A percentile compares a stretch with the other conserved stretches of the same genome.
Conservation (phyloP, 2,329 filamentous ascomycete species). For the Dryadomyces quercivorus region DNA sequence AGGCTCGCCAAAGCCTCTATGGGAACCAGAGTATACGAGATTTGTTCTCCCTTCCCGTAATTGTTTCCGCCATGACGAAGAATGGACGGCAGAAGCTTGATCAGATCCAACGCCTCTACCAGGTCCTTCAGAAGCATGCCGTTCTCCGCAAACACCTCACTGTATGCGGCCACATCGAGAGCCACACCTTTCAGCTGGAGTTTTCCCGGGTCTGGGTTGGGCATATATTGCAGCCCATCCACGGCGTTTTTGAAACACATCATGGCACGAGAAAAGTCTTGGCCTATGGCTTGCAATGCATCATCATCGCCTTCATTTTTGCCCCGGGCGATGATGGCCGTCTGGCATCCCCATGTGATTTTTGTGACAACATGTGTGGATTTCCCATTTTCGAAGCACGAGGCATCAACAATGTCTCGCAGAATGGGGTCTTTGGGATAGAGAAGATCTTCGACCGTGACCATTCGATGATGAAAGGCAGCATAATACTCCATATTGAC, state of each 20-base stretch:
- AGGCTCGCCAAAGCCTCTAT: not conserved
- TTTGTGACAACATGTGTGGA: constrained; percentile 2
- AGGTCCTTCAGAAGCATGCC: not conserved
- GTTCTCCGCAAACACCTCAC: not conserved
- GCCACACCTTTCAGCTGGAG: not conserved
- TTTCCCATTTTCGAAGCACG: not conserved
- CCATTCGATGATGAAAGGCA: constrained; percentile 1
- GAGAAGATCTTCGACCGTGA: not conserved
- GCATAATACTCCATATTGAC: not conserved
- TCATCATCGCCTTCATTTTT: not conserved
- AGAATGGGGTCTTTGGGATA: not conserved
- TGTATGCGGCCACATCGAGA: not conserved
- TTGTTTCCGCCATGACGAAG: not conserved
- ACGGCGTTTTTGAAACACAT: not conserved
- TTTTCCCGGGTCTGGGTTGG: not conserved
- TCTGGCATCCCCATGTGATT: constrained; percentile 4
- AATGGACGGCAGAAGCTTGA: constrained; percentile 3
- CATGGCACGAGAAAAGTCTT: not conserved
- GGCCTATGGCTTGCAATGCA: not conserved
- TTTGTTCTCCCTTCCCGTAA: constrained; percentile 1
- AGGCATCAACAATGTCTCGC: not conserved
- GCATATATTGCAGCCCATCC: constrained; percentile 1
- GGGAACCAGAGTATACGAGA: constrained; percentile 1
- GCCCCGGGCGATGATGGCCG: not conserved
- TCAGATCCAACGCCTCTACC: not conserved